Conservation (phyloP, 2,329 filamentous ascomycete species). For the Aureobasidium namibiae region DNA sequence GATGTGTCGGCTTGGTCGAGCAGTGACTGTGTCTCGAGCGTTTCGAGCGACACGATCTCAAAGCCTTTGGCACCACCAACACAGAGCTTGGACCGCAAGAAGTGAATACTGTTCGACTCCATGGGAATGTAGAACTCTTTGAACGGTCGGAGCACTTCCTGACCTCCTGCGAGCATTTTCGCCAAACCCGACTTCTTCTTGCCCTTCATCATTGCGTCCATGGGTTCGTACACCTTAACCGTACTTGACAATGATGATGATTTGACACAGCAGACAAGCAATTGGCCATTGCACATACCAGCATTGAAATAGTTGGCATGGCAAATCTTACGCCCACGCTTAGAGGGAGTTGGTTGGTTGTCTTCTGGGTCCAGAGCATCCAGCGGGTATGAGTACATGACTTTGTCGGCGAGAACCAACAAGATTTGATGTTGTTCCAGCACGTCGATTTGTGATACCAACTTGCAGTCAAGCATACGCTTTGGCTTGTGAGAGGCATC, state of each 20-base stretch:
- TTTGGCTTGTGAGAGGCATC: conserved; percentile 65
- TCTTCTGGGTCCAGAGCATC: conserved; percentile 81
- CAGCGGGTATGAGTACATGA: conserved; percentile 79
- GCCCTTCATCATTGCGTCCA: conserved; percentile 74
- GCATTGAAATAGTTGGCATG: conserved; percentile 99
- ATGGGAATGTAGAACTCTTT: conserved; percentile 99
- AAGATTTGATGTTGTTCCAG: conserved; percentile 91
- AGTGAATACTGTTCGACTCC: conserved; percentile 96
- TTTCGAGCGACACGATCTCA: conserved; percentile 92
- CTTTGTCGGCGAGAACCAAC: conserved; percentile 87
- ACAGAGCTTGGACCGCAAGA: conserved; percentile 91
- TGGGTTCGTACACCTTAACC: conserved; percentile 98
- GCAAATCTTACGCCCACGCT: conserved; percentile 90
- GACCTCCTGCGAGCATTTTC: conserved; percentile 89
- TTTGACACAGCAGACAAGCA: conserved; percentile 94
- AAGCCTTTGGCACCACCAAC: conserved; percentile 94
- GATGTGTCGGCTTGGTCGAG: conserved; percentile 97
- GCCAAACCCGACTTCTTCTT: conserved; percentile 93
- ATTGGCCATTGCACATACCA: conserved; percentile 86
- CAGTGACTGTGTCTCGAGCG: conserved; percentile 93
- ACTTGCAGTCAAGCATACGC: conserved; percentile 74
- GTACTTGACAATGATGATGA: conserved; percentile 87
- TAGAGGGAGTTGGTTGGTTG: conserved; percentile 60
- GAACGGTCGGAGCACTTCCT: conserved; percentile 92
- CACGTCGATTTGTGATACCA: conserved; percentile 91